phyloP scores from a whole-genome alignment of 306 rosid species.

The Begonia masoniana region DNA sequence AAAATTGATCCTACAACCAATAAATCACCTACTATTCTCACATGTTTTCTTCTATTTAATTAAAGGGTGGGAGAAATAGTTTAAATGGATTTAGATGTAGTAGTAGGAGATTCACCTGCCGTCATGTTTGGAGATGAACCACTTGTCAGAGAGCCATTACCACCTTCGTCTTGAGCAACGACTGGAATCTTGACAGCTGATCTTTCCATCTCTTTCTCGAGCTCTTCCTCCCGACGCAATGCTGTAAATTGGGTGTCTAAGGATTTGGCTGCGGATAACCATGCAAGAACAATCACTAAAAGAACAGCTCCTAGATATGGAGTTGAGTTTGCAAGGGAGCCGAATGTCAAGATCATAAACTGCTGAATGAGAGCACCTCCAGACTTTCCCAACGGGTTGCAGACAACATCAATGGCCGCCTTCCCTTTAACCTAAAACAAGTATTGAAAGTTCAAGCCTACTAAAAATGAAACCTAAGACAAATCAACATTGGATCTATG shows the following conservation, averaged over 20 bases:
- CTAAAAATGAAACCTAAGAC: too few species aligned
- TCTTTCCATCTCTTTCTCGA: slow-evolving; percentile 88
- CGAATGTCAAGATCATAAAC: slow-evolving; percentile 87
- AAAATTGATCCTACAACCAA: slow-evolving; percentile 4
- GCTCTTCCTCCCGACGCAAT: slow-evolving; percentile 77
- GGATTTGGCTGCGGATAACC: slow-evolving; percentile 87
- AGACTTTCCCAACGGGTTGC: slow-evolving; percentile 96
- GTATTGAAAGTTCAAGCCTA: slow-evolving; percentile 5
- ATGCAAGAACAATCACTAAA: slow-evolving; percentile 72
- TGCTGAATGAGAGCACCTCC: slow-evolving; percentile 98
- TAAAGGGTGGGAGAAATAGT: slow-evolving; percentile 8
- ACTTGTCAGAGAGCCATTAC: slow-evolving; percentile 30
- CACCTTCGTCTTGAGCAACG: slow-evolving; percentile 31
- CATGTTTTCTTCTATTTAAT: slow-evolving; percentile 3
- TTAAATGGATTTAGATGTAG: slow-evolving; percentile 45
- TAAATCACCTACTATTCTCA: slow-evolving; percentile 13
- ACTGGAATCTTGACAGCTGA: slow-evolving; percentile 68
- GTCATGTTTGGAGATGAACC: slow-evolving; percentile 2
- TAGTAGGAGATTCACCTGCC: slow-evolving; percentile 14
- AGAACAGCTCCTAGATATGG: slow-evolving; percentile 93
- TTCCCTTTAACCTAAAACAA: slow-evolving; percentile 82
- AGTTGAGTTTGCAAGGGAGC: slow-evolving; percentile 92
- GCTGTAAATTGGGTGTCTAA: slow-evolving; percentile 71
- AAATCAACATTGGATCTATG: too few species aligned
- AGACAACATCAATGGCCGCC: slow-evolving; percentile 98